Base-by-base conservation (phyloP, 441 rosid species). In the Syzygium syzygioides region DNA sequence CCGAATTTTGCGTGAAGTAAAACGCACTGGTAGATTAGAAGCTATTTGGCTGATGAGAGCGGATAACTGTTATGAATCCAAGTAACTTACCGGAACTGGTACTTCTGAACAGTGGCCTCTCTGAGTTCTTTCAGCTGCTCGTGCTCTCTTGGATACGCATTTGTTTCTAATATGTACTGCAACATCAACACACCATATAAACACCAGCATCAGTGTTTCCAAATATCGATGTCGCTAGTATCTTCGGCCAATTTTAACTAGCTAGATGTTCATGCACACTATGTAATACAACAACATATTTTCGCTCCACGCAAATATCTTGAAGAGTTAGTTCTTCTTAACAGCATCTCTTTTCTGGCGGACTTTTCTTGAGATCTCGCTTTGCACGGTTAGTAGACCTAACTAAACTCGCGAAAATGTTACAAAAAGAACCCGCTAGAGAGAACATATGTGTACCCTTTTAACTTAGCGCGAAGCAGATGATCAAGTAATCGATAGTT, bases 81-180 rank as follows among this genome's bases (percentile, higher is more conserved):
- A 37, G 80, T 37, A 11, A 88, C 14, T 88, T 41, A 88, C 89
- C 45, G 23, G 52, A 87, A n/a, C 5, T 88, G 91, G 87, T 92
- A 94, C 84, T 92, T 91, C 15, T 89, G 56, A n/a, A 57, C 68
- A 4, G 93, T 95, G 68, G 91, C 93, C 76, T n/a, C n/a, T n/a
- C n/a, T n/a, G n/a, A n/a, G n/a, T n/a, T n/a, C n/a, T n/a, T n/a
- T n/a, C n/a, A n/a, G 93, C 71, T 89, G 90, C 76, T 89, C 87
- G 45, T 94, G 94, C 90, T 95, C 97, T 87, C 92, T 93, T 17
- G 94, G 95, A 83, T 89, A 92, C 6, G 91, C 95, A 79, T 93
- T 93, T 14, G 95, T 93, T 55, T 95, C 93, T 50, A 60, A 79
- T 19, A 94, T 89, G 76, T 95, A 95, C 95, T 94, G 88, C 60